Evolutionary conservation across 2,329 filamentous ascomycete species (phyloP).

Genomic region (Fusarium sp.): DNA sequence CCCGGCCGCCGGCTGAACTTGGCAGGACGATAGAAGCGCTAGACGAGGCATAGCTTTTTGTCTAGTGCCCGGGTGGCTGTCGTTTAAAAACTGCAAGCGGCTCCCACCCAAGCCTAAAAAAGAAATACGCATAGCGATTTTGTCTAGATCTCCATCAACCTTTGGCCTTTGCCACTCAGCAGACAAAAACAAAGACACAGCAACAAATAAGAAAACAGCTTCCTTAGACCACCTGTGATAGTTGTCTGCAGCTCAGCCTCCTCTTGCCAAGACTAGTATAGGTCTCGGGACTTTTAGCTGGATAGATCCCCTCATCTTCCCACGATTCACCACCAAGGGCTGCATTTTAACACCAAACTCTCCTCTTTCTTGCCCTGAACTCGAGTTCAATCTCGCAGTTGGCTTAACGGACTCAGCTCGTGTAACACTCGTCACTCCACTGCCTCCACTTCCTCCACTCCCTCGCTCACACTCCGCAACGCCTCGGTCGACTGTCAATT

Average conservation of each 20-base stretch:
- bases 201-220: constrained; percentile 18
- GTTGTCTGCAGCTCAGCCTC: constrained; percentile 39
- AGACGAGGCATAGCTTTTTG: constrained; percentile 18
- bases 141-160: constrained; percentile 29
- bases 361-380: constrained; percentile 18
- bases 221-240: constrained; percentile 6
- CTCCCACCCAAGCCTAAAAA: constrained; percentile 39
- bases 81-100: constrained; percentile 43
- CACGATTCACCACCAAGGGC: constrained; percentile 17
- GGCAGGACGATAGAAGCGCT: constrained; percentile 34
- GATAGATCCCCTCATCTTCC: constrained; percentile 17
- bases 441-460: constrained; percentile 37
- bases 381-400: constrained; percentile 8
- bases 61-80: constrained; percentile 36
- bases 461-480: constrained; percentile 25
- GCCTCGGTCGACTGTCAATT: constrained; percentile 33
- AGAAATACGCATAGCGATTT: constrained; percentile 36
- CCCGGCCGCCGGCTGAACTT: constrained; percentile 32
- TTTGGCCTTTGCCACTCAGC: constrained; percentile 29
- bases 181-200: constrained; percentile 23
- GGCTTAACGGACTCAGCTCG: constrained; percentile 36
- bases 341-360: constrained; percentile 38
- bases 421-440: constrained; percentile 34
- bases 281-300: constrained; percentile 33
- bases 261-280: constrained; percentile 32